phyloP scores from a whole-genome alignment of 2,329 filamentous ascomycete genomes.

The Orbilia brochopaga region DNA sequence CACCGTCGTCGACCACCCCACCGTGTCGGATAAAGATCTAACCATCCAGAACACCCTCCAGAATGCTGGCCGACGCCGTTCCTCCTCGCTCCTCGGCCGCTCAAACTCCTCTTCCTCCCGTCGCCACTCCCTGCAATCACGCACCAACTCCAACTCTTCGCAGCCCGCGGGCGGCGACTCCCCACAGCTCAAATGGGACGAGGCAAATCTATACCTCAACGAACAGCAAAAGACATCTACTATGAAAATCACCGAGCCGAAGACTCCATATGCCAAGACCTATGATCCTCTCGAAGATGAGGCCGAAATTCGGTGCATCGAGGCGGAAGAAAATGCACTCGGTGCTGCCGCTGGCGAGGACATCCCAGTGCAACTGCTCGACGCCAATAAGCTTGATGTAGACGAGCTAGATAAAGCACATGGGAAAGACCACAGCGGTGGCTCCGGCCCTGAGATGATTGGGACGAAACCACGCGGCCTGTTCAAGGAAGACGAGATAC shows the following conservation, averaged over 20 bases:
- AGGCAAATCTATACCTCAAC: constrained; percentile 94
- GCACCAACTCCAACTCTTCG: constrained; percentile 59
- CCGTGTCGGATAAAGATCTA: constrained; percentile 73
- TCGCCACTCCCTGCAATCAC: constrained; percentile 68
- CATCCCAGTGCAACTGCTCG: constrained; percentile 50
- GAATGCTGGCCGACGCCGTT: constrained; percentile 87
- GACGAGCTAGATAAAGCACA: constrained; percentile 48
- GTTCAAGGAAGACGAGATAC: constrained; percentile 76
- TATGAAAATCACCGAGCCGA: constrained; percentile 99
- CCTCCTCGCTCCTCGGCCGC: constrained; percentile 74
- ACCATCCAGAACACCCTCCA: constrained; percentile 92
- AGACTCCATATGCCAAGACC: constrained; percentile 92
- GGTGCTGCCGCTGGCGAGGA: constrained; percentile 63
- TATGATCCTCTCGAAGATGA: constrained; percentile 91
- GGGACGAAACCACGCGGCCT: constrained; percentile 44
- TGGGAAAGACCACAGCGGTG: constrained; percentile 44
- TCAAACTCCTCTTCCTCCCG: constrained; percentile 66
- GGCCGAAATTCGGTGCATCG: constrained; percentile 69
- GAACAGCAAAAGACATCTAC: constrained; percentile 94
- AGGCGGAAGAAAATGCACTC: constrained; percentile 70
- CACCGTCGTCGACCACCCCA: constrained; percentile 21
- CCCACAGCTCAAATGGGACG: constrained; percentile 93
- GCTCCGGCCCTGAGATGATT: constrained; percentile 32
- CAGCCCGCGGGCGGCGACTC: constrained; percentile 63
- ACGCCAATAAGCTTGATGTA: constrained; percentile 46